Percentiles rank a stretch among this genome's conserved stretches.
Evolutionary conservation across 768 basidiomycete genomes (phyloP).

Genomic region (Lactarius psammicola): DNA sequence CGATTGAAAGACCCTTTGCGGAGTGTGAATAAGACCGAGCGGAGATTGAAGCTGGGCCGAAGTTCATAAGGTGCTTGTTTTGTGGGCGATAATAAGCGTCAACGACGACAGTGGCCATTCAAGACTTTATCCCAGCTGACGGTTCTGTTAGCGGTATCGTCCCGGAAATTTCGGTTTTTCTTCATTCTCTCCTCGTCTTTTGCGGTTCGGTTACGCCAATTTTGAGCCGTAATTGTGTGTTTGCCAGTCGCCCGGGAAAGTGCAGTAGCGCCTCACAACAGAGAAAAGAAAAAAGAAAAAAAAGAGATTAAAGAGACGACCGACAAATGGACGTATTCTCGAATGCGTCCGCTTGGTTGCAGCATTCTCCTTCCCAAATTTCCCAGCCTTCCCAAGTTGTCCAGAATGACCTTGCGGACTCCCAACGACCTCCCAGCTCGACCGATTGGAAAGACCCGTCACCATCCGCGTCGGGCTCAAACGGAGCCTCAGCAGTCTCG

Average conservation of each 20-base stretch:
- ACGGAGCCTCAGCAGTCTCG: slow-evolving; percentile 32
- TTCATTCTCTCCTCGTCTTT: slow-evolving; percentile 27
- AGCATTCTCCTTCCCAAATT: slow-evolving; percentile 37
- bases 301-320: slow-evolving; percentile 43
- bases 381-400: slow-evolving; percentile 19
- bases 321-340: slow-evolving; percentile 47
- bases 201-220: slow-evolving; percentile 26
- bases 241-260: slow-evolving; percentile 27
- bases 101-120: slow-evolving; percentile 27
- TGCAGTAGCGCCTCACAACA: slow-evolving; percentile 37
- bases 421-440: slow-evolving; percentile 34
- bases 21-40: slow-evolving; percentile 17
- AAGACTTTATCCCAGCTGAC: slow-evolving; percentile 26
- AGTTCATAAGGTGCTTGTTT: slow-evolving; percentile 7
- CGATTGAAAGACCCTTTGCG: slow-evolving; percentile 19
- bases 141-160: slow-evolving; percentile 27
- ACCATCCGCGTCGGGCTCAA: slow-evolving; percentile 31
- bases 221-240: slow-evolving; percentile 28
- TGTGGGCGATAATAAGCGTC: slow-evolving; percentile 22
- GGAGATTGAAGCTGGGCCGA: slow-evolving; percentile 26
- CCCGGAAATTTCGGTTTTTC: slow-evolving; percentile 24
- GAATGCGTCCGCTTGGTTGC: slow-evolving; percentile 43
- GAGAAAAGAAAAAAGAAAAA: slow-evolving; percentile 39
- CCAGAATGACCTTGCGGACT: slow-evolving; percentile 20
- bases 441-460: slow-evolving; percentile 41